Evolutionary conservation across 1,284 basidiomycete genomes (phyloP).

Genomic region (Abortiporus biennis): DNA sequence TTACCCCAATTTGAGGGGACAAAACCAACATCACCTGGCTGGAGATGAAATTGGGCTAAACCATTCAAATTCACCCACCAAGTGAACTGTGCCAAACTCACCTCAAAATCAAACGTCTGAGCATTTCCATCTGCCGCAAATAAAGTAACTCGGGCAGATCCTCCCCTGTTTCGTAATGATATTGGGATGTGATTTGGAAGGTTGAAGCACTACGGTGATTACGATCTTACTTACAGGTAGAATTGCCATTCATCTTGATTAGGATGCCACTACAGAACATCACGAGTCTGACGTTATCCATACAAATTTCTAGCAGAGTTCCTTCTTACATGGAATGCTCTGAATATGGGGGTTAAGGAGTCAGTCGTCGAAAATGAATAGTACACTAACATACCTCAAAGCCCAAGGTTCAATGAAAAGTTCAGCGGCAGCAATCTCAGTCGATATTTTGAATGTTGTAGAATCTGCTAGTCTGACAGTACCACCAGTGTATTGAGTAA

Average conservation of each 20-base stretch:
- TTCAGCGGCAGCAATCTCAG: conserved; percentile 56
- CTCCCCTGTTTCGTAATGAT: conserved; percentile 39
- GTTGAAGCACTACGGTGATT: neutral
- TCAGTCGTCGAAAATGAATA: conserved; percentile 1
- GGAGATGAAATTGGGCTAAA: conserved; percentile 12
- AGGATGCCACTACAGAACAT: conserved; percentile 54
- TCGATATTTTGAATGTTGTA: conserved; percentile 40
- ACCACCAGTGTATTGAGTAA: conserved; percentile 49
- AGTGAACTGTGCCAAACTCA: conserved; percentile 12
- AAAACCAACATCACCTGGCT: conserved; percentile 61
- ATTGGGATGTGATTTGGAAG: too few species aligned
- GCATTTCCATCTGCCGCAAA: conserved; percentile 58
- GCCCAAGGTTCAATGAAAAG: conserved; percentile 59
- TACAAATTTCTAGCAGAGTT: too few species aligned
- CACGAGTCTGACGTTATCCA: neutral
- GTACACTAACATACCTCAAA: conserved; percentile 24
- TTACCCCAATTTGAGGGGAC: conserved; percentile 49
- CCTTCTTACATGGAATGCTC: too few species aligned
- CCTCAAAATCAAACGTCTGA: conserved; percentile 60
- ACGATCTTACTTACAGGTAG: conserved; percentile 9
- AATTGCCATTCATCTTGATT: conserved; percentile 50
- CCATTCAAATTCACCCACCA: neutral
- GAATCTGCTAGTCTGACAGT: conserved; percentile 57
- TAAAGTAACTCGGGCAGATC: conserved; percentile 51
- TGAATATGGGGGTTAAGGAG: neutral